Percentiles rank a stretch among this genome's conserved stretches.
Conservation (phyloP, 257 asterid species). For the Leptodermis oblonga region DNA sequence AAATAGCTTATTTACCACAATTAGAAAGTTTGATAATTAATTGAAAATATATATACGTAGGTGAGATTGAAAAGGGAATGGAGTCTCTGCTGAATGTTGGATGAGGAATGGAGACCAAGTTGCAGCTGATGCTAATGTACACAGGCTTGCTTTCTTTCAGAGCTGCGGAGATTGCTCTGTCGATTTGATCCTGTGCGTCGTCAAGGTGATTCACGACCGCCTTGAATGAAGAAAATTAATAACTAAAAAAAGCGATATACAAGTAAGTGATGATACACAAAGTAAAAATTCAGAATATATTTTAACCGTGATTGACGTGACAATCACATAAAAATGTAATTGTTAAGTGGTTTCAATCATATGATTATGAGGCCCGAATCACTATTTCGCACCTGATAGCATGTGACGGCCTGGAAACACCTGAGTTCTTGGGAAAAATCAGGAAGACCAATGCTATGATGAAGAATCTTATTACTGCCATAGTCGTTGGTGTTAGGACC, state of each 20-base stretch:
- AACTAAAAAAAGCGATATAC: no score
- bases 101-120: background rate
- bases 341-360: no score
- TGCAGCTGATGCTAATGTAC: background rate
- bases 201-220: background rate
- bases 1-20: no score
- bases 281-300: no score
- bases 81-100: background rate
- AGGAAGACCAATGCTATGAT: background rate
- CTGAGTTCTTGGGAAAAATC: background rate
- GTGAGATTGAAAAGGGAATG: background rate
- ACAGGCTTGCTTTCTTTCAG: background rate
- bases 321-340: no score
- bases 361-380: no score
- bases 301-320: no score
- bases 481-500: background rate
- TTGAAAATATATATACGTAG: background rate
- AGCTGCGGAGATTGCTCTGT: background rate
- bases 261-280: no score
- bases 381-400: conserved; percentile 1
- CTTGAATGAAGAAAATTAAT: background rate
- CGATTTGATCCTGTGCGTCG: no score
- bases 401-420: background rate
- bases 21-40: no score
- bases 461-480: background rate